phyloP scores from a whole-genome alignment of 257 asterid genomes.

The Nemophila menziesii region DNA sequence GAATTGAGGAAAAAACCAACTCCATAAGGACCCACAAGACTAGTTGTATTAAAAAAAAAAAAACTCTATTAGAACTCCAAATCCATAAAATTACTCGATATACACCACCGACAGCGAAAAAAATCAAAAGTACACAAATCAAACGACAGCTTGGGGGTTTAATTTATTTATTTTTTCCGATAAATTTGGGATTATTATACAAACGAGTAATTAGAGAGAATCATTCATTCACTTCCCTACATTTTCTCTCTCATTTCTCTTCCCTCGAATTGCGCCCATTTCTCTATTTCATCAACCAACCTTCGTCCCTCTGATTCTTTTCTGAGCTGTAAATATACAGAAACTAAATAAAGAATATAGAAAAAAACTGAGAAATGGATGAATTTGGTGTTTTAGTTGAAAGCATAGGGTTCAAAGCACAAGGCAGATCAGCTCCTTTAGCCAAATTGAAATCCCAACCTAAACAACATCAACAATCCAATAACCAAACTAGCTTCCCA shows the following conservation, averaged over 20 bases:
- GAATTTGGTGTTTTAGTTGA: slow-evolving; percentile 78
- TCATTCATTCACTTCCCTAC: neutral
- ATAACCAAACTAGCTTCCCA: slow-evolving; percentile 14
- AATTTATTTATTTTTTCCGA: no score
- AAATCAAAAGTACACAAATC: no score
- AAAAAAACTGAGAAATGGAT: slow-evolving; percentile 35
- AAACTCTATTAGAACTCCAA: no score
- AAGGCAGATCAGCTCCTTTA: slow-evolving; percentile 62
- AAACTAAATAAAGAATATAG: neutral
- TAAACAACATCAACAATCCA: neutral
- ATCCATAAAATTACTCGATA: no score
- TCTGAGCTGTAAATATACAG: no score
- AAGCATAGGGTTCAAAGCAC: slow-evolving; percentile 68
- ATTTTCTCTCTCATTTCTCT: neutral
- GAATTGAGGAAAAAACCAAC: no score
- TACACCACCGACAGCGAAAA: no score
- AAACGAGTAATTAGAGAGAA: neutral
- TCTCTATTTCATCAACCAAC: neutral
- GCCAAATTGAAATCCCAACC: slow-evolving; percentile 51
- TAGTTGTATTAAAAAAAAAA: no score
- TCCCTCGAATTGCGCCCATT: neutral
- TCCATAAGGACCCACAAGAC: no score
- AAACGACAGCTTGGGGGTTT: no score
- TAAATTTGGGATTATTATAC: no score
- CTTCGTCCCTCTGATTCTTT: no score